phyloP scores from a whole-genome alignment of 148 eudicot species.

The Vaccinium macrocarpon region DNA sequence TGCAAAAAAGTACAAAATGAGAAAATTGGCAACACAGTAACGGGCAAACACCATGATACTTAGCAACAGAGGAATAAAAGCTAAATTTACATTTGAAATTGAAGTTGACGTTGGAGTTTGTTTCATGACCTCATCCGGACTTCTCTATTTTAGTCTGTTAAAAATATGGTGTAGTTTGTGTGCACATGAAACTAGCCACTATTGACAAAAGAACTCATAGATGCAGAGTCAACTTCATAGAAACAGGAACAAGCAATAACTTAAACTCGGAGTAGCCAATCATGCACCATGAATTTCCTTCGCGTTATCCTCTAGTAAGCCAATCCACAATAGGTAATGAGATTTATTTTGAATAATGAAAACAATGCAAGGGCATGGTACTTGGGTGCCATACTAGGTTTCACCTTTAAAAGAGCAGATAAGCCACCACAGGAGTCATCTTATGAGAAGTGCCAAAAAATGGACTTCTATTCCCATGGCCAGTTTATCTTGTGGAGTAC shows the following conservation, averaged over 20 bases:
- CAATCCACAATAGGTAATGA: not conserved
- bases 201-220: not conserved
- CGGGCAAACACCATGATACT: not conserved
- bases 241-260: not conserved
- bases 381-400: not conserved
- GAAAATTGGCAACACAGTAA: not conserved
- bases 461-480: not conserved
- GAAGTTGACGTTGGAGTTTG: not conserved
- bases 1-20: conserved; percentile 3
- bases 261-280: not conserved
- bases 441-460: not conserved
- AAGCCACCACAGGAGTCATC: not conserved
- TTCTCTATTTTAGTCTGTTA: not conserved
- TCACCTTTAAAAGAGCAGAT: not conserved
- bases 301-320: not conserved
- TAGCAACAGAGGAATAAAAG: not conserved
- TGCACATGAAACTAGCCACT: not conserved
- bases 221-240: not conserved
- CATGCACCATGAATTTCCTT: not conserved
- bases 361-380: not conserved
- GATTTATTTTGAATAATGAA: not conserved
- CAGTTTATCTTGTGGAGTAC: not conserved
- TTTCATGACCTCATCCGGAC: not conserved
- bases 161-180: not conserved
- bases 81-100: not conserved